Conservation (phyloP, 129 eudicot species). For the Escallonia rubra region DNA sequence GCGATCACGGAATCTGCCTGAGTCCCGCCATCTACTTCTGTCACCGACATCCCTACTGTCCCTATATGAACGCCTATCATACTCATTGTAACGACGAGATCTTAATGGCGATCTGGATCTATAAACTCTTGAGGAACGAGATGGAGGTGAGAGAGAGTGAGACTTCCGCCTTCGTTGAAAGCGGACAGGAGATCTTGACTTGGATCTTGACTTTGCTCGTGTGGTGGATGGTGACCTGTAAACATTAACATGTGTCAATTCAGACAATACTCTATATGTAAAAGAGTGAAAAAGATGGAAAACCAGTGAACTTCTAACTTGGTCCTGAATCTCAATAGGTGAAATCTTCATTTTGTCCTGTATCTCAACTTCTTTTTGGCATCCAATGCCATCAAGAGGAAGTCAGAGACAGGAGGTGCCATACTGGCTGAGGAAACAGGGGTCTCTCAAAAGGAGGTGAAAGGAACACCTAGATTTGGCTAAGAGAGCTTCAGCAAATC, state of each 20-base stretch:
- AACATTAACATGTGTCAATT: slow-evolving; percentile 18
- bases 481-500: too few relatives aligned
- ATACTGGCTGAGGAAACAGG: too few relatives aligned
- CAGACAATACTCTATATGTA: neutral
- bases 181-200: slow-evolving; percentile 57
- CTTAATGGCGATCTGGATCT: slow-evolving; percentile 83
- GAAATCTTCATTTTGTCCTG: too few relatives aligned
- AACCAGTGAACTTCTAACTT: too few relatives aligned
- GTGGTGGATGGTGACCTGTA: slow-evolving; percentile 71
- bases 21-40: slow-evolving; percentile 62
- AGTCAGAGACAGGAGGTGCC: too few relatives aligned
- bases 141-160: slow-evolving; percentile 75
- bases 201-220: slow-evolving; percentile 67
- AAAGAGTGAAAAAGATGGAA: too few relatives aligned
- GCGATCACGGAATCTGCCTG: slow-evolving; percentile 46
- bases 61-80: slow-evolving; percentile 58
- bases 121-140: slow-evolving; percentile 53
- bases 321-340: too few relatives aligned
- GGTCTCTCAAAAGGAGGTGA: too few relatives aligned
- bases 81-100: slow-evolving; percentile 70
- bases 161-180: slow-evolving; percentile 64
- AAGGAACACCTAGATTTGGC: too few relatives aligned
- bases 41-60: slow-evolving; percentile 60
- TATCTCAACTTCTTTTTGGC: too few relatives aligned
- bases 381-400: too few relatives aligned